Conservation (phyloP, 2,329 filamentous ascomycete species). For the Claviceps capensis region DNA sequence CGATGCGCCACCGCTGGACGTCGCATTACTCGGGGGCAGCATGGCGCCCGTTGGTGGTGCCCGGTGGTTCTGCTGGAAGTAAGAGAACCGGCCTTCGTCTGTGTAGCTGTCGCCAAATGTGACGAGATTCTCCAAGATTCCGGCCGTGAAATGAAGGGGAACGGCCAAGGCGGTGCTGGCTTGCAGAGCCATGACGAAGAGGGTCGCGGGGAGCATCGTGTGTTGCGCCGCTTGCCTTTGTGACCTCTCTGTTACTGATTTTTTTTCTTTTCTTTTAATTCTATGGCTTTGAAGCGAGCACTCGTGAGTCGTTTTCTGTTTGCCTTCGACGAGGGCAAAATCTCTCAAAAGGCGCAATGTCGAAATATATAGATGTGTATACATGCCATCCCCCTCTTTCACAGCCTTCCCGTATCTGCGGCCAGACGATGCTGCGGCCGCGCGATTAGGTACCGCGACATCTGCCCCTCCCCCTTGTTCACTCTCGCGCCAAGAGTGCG, state of each 20-base stretch:
- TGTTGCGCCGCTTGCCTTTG: neutral
- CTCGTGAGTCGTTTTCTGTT: too few relatives aligned
- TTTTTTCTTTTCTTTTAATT: too few relatives aligned
- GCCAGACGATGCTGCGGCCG: too few relatives aligned
- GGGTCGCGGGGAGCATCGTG: neutral
- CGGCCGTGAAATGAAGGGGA: neutral
- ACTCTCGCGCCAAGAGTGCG: too few relatives aligned
- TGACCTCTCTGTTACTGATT: neutral
- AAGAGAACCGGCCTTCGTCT: slow-evolving; percentile 53
- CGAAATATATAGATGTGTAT: too few relatives aligned
- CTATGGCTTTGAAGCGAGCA: neutral
- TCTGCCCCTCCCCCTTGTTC: too few relatives aligned
- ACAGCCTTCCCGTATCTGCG: too few relatives aligned
- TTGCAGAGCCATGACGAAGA: neutral
- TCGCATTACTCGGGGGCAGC: slow-evolving; percentile 32
- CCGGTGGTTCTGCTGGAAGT: slow-evolving; percentile 46
- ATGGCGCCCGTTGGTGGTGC: slow-evolving; percentile 47
- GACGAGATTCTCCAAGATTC: slow-evolving; percentile 36
- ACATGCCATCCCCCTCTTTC: too few relatives aligned
- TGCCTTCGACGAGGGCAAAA: too few relatives aligned
- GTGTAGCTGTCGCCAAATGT: slow-evolving; percentile 68
- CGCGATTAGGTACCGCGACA: too few relatives aligned
- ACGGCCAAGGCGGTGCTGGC: neutral
- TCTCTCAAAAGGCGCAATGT: too few relatives aligned
- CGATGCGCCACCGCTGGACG: slow-evolving; percentile 49